A percentile compares a stretch with the other conserved stretches of the same genome.
Evolutionary conservation across 768 basidiomycete genomes (phyloP).

Genomic region (Mycena maculata): DNA sequence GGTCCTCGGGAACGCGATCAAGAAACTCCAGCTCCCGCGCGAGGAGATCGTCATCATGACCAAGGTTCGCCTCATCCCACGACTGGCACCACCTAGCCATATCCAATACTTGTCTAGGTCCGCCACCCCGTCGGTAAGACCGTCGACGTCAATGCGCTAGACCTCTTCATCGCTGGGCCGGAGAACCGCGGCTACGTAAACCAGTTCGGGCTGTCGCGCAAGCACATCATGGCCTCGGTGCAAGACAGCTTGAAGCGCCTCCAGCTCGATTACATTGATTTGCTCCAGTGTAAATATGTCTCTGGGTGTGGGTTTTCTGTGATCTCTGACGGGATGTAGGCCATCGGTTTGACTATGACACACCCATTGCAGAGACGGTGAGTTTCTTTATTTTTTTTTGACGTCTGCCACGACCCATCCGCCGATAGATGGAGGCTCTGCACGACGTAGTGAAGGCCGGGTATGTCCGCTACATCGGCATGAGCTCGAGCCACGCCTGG

Average conservation of each 20-base stretch:
- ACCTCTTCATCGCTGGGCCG: slow-evolving; percentile 28
- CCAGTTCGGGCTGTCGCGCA: slow-evolving; percentile 57
- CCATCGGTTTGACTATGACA: slow-evolving; percentile 66
- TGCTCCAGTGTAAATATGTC: slow-evolving; percentile 67
- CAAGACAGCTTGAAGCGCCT: slow-evolving; percentile 71
- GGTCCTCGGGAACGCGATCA: slow-evolving; percentile 78
- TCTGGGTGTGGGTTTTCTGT: slow-evolving; percentile 42
- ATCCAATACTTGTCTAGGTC: slow-evolving; percentile 49
- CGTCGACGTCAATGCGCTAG: slow-evolving; percentile 19
- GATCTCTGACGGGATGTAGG: slow-evolving; percentile 40
- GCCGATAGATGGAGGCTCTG: slow-evolving; percentile 67
- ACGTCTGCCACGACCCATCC: too few species aligned
- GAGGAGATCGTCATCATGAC: slow-evolving; percentile 85
- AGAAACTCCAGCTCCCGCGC: slow-evolving; percentile 71
- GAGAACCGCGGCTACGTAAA: slow-evolving; percentile 66
- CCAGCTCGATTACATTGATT: slow-evolving; percentile 80
- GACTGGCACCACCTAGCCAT: too few species aligned
- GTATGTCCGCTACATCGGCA: slow-evolving; percentile 69
- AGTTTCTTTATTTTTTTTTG: not conserved
- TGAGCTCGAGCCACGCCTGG: slow-evolving; percentile 66
- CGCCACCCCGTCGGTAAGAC: slow-evolving; percentile 45
- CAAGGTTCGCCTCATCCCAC: slow-evolving; percentile 52
- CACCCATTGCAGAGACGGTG: slow-evolving; percentile 67
- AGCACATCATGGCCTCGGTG: slow-evolving; percentile 80
- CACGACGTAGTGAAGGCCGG: slow-evolving; percentile 74